Conservation (phyloP, 495 filamentous ascomycete genomes). For the Penicillium paxilli region DNA sequence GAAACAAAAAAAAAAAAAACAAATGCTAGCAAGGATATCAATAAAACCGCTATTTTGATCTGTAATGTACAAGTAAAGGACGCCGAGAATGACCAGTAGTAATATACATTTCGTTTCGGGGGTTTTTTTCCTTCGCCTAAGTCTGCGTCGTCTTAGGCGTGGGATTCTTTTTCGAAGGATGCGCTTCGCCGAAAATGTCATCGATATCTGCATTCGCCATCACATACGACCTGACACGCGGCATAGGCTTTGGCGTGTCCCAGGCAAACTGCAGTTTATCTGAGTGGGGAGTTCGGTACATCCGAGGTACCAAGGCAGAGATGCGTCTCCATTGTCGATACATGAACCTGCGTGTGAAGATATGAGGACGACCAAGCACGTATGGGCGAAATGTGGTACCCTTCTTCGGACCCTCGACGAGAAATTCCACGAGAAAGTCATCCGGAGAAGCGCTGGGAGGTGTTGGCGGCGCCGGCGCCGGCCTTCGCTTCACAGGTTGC, state of each 20-base stretch:
- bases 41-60: no score
- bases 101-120: no score
- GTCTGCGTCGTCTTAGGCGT: neutral
- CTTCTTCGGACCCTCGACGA: constrained; percentile 36
- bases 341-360: constrained; percentile 47
- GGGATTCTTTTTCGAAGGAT: neutral
- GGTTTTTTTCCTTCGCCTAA: no score
- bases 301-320: constrained; percentile 38
- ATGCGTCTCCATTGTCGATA: constrained; percentile 43
- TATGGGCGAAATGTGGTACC: constrained; percentile 32
- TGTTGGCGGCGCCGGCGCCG: no score
- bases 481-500: constrained; percentile 39
- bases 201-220: constrained; percentile 7
- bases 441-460: constrained; percentile 5
- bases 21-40: no score
- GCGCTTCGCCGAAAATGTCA: constrained; percentile 12
- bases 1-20: no score
- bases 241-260: constrained; percentile 20
- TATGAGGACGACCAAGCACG: constrained; percentile 37
- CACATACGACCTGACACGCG: constrained; percentile 12
- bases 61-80: no score
- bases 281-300: constrained; percentile 18
- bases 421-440: constrained; percentile 15
- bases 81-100: no score
- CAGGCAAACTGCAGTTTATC: constrained; percentile 26